Base-by-base conservation (phyloP, 148 eudicot species). In the Heliosperma pusillum region DNA sequence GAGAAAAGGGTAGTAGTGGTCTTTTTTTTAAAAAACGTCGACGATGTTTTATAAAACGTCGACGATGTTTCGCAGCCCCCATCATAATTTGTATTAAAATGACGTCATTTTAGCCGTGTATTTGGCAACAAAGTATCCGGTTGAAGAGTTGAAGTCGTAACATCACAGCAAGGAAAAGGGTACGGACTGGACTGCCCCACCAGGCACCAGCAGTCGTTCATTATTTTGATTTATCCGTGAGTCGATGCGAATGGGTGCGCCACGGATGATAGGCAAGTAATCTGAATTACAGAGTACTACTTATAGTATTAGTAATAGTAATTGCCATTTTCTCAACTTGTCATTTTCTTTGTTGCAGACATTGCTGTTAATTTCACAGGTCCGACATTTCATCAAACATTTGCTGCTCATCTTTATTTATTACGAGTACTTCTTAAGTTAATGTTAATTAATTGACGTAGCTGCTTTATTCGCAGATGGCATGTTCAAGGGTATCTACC, bases 361-460 rank as follows among this genome's bases (percentile, higher is more conserved):
- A 92, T 95, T 73, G 97, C 97, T 20, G 99, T 92, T 53, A 95
- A 95, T 70, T 90, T 95, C 85, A 95, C 99, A 78, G 98, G 98
- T 92, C 36, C 81, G 84, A 1, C 78, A 78, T 72, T 75, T 75
- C 55, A 64, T 70, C 71, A 36, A 70, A 19, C 67, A 68, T 61
- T 45, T 45, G 66, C 5, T 70, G 45, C 27, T 29, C 69, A 61
- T 72, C 7, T 66, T 47, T 45, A 57, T 66, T 5, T 2, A n/a
- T n/a, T n/a, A n/a, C n/a, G n/a, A n/a, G n/a, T n/a, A 71, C 44
- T 45, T 57, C 5, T 50, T 33, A 24, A 21, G n/a, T n/a, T n/a
- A n/a, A n/a, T n/a, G n/a, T n/a, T n/a, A n/a, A n/a, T n/a, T n/a
- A n/a, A n/a, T n/a, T n/a, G n/a, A n/a, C n/a, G n/a, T n/a, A n/a